A percentile compares a stretch with the other conserved stretches of the same genome.
phyloP scores from a whole-genome alignment of 805 yeast genomes.

The Gaillardinia entomophila region DNA sequence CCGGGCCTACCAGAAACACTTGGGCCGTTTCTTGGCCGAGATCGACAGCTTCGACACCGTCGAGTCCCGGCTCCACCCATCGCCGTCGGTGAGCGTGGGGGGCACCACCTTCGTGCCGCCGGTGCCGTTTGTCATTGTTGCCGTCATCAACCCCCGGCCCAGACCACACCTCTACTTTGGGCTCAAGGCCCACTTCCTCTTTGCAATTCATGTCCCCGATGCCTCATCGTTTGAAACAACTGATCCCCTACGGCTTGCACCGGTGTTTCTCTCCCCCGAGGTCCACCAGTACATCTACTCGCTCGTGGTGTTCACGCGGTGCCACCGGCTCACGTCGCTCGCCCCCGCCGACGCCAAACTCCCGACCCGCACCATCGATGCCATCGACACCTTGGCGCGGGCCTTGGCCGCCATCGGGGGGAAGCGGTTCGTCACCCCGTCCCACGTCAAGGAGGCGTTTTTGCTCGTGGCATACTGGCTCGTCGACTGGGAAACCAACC shows the following conservation, averaged over 20 bases:
- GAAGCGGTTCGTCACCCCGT: constrained; percentile 30
- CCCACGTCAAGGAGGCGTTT: constrained; percentile 29
- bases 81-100: too few relatives aligned
- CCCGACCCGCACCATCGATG: constrained; percentile 25
- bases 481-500: constrained; percentile 32
- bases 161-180: too few relatives aligned
- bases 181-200: too few relatives aligned
- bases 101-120: too few relatives aligned
- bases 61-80: too few relatives aligned
- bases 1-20: too few relatives aligned
- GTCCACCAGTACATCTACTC: constrained; percentile 32
- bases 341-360: constrained; percentile 30
- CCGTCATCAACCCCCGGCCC: too few relatives aligned
- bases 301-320: constrained; percentile 28
- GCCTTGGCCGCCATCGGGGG: constrained; percentile 19
- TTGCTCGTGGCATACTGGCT: constrained; percentile 38
- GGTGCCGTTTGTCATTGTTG: too few relatives aligned
- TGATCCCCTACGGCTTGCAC: too few relatives aligned
- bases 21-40: background rate
- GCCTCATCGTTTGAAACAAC: too few relatives aligned
- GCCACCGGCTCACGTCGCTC: constrained; percentile 34
- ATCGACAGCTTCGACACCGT: background rate
- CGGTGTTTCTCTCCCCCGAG: constrained; percentile 29
- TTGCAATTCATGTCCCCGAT: too few relatives aligned
- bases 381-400: constrained; percentile 20